These are phyloP conservation scores for Colletotrichum filicis DNA, from an alignment of 2,329 filamentous ascomycete species.

Conservation along the genomic window DNA sequence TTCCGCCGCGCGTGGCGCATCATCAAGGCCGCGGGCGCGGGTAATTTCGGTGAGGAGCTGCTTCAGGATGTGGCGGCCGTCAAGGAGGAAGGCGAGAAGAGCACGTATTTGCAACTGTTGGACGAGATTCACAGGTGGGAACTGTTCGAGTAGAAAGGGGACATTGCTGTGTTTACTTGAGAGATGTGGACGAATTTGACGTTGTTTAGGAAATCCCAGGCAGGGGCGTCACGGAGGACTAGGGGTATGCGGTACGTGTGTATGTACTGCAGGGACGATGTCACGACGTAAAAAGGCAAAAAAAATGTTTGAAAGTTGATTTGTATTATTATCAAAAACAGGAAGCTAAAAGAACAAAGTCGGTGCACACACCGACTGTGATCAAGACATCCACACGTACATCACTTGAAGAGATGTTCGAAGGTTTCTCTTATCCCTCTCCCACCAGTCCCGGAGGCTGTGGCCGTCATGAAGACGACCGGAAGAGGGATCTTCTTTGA, in stretches of 20 bases:
- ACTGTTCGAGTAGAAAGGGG: conserved; percentile 19
- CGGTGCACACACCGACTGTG: neutral
- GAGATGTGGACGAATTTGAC: neutral
- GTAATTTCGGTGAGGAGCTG: conserved; percentile 57
- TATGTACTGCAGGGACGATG: neutral
- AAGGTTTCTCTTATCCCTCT: conserved; percentile 55
- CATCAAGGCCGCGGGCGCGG: conserved; percentile 64
- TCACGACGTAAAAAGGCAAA: conserved; percentile 6
- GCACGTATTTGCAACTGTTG: conserved; percentile 50
- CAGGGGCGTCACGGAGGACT: neutral
- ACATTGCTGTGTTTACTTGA: neutral
- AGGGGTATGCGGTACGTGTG: neutral
- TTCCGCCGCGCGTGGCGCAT: conserved; percentile 84
- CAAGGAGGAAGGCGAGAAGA: conserved; percentile 46
- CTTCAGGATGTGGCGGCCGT: conserved; percentile 59
- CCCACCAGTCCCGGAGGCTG: conserved; percentile 47
- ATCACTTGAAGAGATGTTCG: conserved; percentile 42
- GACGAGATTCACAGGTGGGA: conserved; percentile 51
- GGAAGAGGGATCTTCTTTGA: conserved; percentile 51
- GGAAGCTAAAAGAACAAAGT: neutral
- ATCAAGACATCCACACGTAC: neutral
- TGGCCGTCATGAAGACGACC: conserved; percentile 40
- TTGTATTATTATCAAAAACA: conserved; percentile 24
- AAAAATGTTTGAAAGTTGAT: conserved; percentile 3
- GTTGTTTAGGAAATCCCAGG: neutral